phyloP scores from a whole-genome alignment of 331 rosid genomes.

The Rhamnella rubrinervis region DNA sequence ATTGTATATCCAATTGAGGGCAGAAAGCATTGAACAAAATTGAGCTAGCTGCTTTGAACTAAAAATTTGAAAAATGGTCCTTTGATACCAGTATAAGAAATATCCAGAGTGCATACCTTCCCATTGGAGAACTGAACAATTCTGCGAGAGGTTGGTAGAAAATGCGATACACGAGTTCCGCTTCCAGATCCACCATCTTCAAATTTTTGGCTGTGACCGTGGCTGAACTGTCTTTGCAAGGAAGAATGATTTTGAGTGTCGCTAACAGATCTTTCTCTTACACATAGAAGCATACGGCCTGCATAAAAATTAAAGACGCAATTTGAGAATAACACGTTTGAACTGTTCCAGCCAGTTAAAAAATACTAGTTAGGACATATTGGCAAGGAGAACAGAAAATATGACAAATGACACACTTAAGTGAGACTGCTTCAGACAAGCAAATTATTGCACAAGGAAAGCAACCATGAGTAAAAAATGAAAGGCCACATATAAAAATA shows the following conservation, averaged over 20 bases:
- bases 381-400: too few relatives aligned
- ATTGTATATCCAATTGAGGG: too few relatives aligned
- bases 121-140: slow-evolving; percentile 65
- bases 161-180: slow-evolving; percentile 63
- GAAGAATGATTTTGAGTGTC: slow-evolving; percentile 79
- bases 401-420: too few relatives aligned
- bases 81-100: neutral
- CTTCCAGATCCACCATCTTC: slow-evolving; percentile 57
- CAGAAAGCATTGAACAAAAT: too few relatives aligned
- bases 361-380: neutral
- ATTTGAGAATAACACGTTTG: slow-evolving; percentile 6
- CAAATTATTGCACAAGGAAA: too few relatives aligned
- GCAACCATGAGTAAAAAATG: too few relatives aligned
- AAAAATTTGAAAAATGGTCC: neutral
- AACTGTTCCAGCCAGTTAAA: neutral
- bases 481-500: too few relatives aligned
- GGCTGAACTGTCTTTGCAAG: slow-evolving; percentile 94
- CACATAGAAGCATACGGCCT: slow-evolving; percentile 98
- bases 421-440: too few relatives aligned
- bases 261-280: slow-evolving; percentile 68
- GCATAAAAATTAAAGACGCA: slow-evolving; percentile 20
- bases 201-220: slow-evolving; percentile 71
- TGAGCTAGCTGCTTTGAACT: too few relatives aligned
- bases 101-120: slow-evolving; percentile 31
- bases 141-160: slow-evolving; percentile 61